Conservation (phyloP, 2,329 filamentous ascomycete species). For the Aureobasidium sp. region DNA sequence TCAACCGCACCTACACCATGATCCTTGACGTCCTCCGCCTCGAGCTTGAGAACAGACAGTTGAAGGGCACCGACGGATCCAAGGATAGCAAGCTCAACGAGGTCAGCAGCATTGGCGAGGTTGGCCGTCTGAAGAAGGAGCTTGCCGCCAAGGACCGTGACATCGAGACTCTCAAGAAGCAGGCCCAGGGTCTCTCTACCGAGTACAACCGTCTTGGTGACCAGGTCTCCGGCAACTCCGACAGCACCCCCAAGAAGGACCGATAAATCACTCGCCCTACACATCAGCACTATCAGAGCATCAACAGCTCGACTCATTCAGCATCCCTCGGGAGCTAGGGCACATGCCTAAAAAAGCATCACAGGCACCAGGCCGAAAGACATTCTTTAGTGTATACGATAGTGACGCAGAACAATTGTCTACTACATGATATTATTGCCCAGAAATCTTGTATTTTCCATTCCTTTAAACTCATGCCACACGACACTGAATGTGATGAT, state of each 20-base stretch:
- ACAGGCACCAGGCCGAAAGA: background rate
- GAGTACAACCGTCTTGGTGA: conserved; percentile 85
- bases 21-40: conserved; percentile 86
- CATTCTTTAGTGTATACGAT: conserved; percentile 1
- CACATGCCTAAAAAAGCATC: background rate
- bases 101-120: conserved; percentile 66
- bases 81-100: conserved; percentile 67
- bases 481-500: background rate
- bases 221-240: conserved; percentile 54
- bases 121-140: conserved; percentile 59
- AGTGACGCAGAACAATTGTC: background rate
- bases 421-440: background rate
- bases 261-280: conserved; percentile 32
- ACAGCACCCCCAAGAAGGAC: conserved; percentile 47
- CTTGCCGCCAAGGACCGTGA: conserved; percentile 70
- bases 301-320: background rate
- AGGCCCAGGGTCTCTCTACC: conserved; percentile 70
- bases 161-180: conserved; percentile 84
- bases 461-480: background rate
- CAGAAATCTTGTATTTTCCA: background rate
- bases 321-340: background rate
- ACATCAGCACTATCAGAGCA: background rate
- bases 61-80: conserved; percentile 57
- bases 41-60: conserved; percentile 81
- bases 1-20: conserved; percentile 98